A percentile compares a stretch with the other conserved stretches of the same genome.
Evolutionary conservation across 116 monocot species (phyloP).

Genomic region (Cymodocea nodosa): DNA sequence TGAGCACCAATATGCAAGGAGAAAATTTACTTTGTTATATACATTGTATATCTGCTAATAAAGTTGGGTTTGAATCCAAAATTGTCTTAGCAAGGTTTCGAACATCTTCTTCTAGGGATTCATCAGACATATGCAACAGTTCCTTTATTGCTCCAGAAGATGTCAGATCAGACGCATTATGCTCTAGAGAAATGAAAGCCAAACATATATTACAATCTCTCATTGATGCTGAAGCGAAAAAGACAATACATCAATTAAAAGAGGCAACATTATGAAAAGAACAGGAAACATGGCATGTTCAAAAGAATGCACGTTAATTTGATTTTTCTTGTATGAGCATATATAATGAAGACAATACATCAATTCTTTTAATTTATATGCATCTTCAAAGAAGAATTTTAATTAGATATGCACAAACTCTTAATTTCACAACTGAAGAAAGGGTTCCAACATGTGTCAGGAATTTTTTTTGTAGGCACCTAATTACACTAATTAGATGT

Average conservation of each 20-base stretch:
- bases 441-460: too few relatives aligned
- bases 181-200: not conserved
- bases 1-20: too few relatives aligned
- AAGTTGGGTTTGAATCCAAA: slow-evolving; percentile 3
- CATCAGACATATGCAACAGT: not conserved
- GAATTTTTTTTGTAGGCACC: too few relatives aligned
- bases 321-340: not conserved
- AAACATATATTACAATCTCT: not conserved
- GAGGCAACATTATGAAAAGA: too few relatives aligned
- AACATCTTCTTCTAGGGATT: slow-evolving; percentile 1
- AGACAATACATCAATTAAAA: too few relatives aligned
- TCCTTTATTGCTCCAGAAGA: slow-evolving; percentile 2
- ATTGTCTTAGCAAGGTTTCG: slow-evolving; percentile 1
- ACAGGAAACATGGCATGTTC: too few relatives aligned
- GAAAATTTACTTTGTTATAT: too few relatives aligned
- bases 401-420: too few relatives aligned
- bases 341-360: not conserved
- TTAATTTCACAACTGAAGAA: too few relatives aligned
- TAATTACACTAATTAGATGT: too few relatives aligned
- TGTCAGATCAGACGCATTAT: not conserved
- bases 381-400: not conserved
- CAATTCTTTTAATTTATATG: not conserved
- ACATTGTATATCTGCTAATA: not conserved
- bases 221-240: not conserved
- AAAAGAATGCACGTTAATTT: not conserved